Base-by-base conservation (phyloP, 441 rosid genomes). In the Pelargonium australe region DNA sequence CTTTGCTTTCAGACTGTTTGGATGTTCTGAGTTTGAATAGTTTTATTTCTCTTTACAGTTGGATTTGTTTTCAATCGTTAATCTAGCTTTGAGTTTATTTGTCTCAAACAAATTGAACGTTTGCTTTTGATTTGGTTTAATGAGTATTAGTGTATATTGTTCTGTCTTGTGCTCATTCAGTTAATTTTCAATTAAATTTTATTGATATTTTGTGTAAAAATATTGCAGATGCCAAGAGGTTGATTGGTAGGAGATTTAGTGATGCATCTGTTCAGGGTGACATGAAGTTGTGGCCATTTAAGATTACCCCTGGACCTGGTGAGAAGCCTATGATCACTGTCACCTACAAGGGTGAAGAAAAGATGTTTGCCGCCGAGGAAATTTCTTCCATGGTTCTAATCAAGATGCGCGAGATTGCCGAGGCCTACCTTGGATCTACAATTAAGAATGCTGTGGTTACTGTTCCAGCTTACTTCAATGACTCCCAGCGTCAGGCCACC, bases 391-490 rank as follows among this genome's bases (percentile, higher is more conserved):
- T 73, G 76, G 72, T 73, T 57, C 71, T 73, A 11, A 73, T 10
- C 2, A 73, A 73, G 78, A 87, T 87, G 88, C 81, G 88, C 2
- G 89, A 87, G 80, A 82, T 85, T 28, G 89, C 92, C 0, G 89
- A 85, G 63, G 86, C 89, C 5, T 84, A 55, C 51, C 83, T 84
- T 11, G 92, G 87, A 0, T 7, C 75, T 2, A 7, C 73, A 0
- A 19, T 86, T 11, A 83, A 87, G 77, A 82, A 84, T 68, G 86
- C 90, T 0, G 89, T 86, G 0, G 83, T 84, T 4, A 88, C 87
- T 0, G 90, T 87, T 0, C 93, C 90, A 5, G 89, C 90, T 19
- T 87, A 84, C 60, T 85, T 87, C 76, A 87, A 82, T 37, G 89
- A 86, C 51, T 85, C 77, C 37, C 77, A 73, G 69, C 60, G 77